Conservation (phyloP, 164 flowering plant genomes). For the Stephania yunnanensis region DNA sequence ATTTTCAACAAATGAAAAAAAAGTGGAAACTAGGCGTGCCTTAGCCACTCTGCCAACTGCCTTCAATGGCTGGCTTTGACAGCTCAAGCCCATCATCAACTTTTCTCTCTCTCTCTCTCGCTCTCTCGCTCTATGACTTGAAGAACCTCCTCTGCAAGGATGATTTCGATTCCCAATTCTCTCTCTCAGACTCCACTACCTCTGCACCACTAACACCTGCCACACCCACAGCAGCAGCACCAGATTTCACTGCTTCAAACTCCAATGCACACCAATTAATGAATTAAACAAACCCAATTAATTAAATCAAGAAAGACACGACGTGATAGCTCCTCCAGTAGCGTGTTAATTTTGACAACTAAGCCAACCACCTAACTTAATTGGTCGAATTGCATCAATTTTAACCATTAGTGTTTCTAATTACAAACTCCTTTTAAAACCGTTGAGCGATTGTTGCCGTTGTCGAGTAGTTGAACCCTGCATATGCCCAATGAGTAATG, state of each 20-base stretch:
- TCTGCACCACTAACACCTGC: background rate
- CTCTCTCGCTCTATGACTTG: background rate
- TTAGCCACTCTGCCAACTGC: background rate
- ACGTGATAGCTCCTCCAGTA: no score
- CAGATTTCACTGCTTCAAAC: constrained; percentile 9
- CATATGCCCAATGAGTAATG: no score
- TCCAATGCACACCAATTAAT: constrained; percentile 12
- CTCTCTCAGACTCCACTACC: background rate
- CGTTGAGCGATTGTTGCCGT: no score
- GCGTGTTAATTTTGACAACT: no score
- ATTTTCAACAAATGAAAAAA: background rate
- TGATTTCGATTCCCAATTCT: background rate
- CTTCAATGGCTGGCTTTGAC: background rate
- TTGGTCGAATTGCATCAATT: no score
- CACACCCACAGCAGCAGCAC: background rate
- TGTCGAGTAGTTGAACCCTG: no score
- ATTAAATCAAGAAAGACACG: background rate
- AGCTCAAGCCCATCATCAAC: background rate
- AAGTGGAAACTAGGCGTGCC: background rate
- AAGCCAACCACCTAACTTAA: no score
- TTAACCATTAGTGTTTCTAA: no score
- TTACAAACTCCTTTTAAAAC: no score
- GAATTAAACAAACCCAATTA: background rate
- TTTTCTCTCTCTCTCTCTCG: background rate
- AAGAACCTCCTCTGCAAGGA: background rate